phyloP scores from a whole-genome alignment of 768 basidiomycete genomes.

The Grammothele lineata region DNA sequence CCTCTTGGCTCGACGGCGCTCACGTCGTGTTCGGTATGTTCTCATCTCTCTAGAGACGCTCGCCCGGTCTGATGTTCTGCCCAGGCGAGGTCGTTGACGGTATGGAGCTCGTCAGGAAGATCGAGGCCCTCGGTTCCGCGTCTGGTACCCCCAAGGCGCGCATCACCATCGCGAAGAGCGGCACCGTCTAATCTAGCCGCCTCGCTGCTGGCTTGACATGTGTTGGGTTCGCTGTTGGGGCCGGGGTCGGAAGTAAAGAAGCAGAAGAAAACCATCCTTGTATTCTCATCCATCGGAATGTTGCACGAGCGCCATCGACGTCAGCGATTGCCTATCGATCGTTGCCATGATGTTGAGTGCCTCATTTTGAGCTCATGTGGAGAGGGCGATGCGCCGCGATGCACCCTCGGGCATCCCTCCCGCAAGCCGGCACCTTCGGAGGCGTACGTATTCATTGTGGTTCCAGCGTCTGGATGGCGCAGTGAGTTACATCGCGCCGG shows the following conservation, averaged over 20 bases:
- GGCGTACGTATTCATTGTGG: too few species aligned
- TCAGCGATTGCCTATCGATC: slow-evolving; percentile 4
- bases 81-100: slow-evolving; percentile 56
- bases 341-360: not conserved
- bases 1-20: slow-evolving; percentile 76
- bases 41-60: not conserved
- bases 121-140: slow-evolving; percentile 40
- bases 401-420: too few species aligned
- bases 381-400: too few species aligned
- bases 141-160: slow-evolving; percentile 24
- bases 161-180: slow-evolving; percentile 23
- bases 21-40: slow-evolving; percentile 81
- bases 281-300: slow-evolving; percentile 17
- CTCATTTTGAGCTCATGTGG: not conserved
- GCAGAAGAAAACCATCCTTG: slow-evolving; percentile 21
- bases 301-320: slow-evolving; percentile 2
- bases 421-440: too few species aligned
- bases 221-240: not conserved
- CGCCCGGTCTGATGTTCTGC: not conserved
- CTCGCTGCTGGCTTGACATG: slow-evolving; percentile 1
- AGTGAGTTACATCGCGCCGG: too few species aligned
- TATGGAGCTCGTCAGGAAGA: slow-evolving; percentile 55
- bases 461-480: too few species aligned
- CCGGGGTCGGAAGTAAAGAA: slow-evolving; percentile 12
- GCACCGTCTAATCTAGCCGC: slow-evolving; percentile 18